Evolutionary conservation across 2,329 filamentous ascomycete genomes (phyloP).

Genomic region (Fusarium guadeloupense): DNA sequence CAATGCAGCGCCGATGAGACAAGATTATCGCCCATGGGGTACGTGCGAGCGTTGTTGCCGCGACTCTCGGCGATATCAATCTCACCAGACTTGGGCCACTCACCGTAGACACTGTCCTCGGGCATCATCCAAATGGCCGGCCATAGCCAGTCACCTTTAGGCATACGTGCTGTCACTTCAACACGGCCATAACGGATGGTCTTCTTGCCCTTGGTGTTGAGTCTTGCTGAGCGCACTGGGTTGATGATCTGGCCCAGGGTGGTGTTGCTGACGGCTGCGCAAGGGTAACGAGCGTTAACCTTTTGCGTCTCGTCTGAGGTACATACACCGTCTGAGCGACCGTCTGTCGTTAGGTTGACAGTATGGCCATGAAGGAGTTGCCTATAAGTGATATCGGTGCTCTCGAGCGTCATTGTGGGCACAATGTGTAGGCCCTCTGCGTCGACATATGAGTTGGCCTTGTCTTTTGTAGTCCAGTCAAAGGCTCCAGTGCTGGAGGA

Average conservation of each 20-base stretch:
- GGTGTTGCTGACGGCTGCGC: slow-evolving; percentile 53
- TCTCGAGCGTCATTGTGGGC: slow-evolving; percentile 56
- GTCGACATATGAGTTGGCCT: slow-evolving; percentile 57
- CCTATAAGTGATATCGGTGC: slow-evolving; percentile 43
- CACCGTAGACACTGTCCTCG: slow-evolving; percentile 56
- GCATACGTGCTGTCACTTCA: slow-evolving; percentile 63
- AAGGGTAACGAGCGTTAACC: slow-evolving; percentile 39
- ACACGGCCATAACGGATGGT: slow-evolving; percentile 60
- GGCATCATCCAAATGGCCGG: slow-evolving; percentile 59
- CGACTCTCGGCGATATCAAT: slow-evolving; percentile 63
- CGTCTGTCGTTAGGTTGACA: slow-evolving; percentile 55
- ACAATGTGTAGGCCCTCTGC: slow-evolving; percentile 59
- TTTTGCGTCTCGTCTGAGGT: slow-evolving; percentile 45
- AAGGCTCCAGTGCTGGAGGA: slow-evolving; percentile 51
- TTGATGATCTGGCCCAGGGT: slow-evolving; percentile 57
- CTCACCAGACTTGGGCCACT: slow-evolving; percentile 62
- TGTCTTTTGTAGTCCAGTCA: slow-evolving; percentile 61
- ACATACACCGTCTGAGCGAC: slow-evolving; percentile 47
- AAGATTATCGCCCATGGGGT: slow-evolving; percentile 49
- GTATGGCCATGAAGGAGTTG: slow-evolving; percentile 51
- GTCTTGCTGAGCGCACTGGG: slow-evolving; percentile 58
- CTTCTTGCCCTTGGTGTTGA: slow-evolving; percentile 55
- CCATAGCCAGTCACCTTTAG: slow-evolving; percentile 65
- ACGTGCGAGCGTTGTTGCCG: slow-evolving; percentile 54
- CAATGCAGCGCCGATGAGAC: slow-evolving; percentile 57